Conservation (phyloP, 768 basidiomycete species). For the Hericium coralloides region DNA sequence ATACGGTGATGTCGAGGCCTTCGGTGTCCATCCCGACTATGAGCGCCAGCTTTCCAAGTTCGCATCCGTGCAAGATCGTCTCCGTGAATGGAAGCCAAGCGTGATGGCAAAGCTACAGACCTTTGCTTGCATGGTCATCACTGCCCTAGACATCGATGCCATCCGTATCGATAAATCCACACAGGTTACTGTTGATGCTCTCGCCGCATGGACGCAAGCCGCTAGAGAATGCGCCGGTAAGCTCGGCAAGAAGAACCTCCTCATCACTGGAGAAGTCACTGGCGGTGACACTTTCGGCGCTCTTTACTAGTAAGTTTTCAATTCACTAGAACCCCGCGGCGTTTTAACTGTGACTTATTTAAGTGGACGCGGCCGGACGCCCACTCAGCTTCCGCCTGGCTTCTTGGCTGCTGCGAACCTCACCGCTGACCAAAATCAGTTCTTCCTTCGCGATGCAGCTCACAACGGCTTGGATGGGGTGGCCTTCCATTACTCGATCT, state of each 20-base stretch:
- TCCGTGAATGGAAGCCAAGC: conserved; percentile 80
- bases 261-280: conserved; percentile 89
- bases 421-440: conserved; percentile 52
- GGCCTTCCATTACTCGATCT: conserved; percentile 93
- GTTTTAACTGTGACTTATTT: neutral
- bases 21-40: conserved; percentile 93
- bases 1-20: conserved; percentile 95
- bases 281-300: conserved; percentile 89
- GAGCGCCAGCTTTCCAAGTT: conserved; percentile 93
- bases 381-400: conserved; percentile 55
- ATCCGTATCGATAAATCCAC: conserved; percentile 96
- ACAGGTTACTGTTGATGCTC: conserved; percentile 77
- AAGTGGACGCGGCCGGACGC: conserved; percentile 86
- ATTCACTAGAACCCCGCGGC: neutral
- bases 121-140: conserved; percentile 83
- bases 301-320: conserved; percentile 60
- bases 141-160: conserved; percentile 83
- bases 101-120: conserved; percentile 71
- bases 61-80: conserved; percentile 92
- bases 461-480: conserved; percentile 62
- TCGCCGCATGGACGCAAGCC: conserved; percentile 64
- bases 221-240: conserved; percentile 67
- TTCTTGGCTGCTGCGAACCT: conserved; percentile 64
- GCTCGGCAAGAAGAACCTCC: conserved; percentile 79
- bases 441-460: conserved; percentile 65